Evolutionary conservation across 2,329 filamentous ascomycete species (phyloP).

Genomic region (Cordyceps militaris): DNA sequence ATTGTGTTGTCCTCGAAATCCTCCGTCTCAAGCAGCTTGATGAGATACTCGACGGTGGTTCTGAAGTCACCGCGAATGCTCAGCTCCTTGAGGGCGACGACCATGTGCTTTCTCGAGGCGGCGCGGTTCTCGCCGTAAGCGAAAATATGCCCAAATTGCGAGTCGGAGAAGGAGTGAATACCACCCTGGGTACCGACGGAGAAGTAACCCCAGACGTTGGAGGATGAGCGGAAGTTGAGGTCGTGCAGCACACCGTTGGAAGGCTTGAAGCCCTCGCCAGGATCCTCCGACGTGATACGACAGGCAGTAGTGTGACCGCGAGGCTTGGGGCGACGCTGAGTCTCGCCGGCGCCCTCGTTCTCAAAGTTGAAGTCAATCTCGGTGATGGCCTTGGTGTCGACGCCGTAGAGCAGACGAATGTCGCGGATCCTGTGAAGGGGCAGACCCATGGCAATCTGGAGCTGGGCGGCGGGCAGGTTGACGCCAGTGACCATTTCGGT

Average conservation of each 20-base stretch:
- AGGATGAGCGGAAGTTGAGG: slow-evolving; percentile 96
- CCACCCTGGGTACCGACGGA: slow-evolving; percentile 93
- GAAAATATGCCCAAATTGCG: slow-evolving; percentile 98
- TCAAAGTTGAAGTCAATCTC: slow-evolving; percentile 97
- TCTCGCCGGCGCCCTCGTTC: slow-evolving; percentile 71
- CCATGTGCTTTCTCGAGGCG: slow-evolving; percentile 97
- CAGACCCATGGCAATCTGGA: slow-evolving; percentile 98
- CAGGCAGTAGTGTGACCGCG: slow-evolving; percentile 98
- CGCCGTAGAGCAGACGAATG: slow-evolving; percentile 92
- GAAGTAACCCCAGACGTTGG: slow-evolving; percentile 99
- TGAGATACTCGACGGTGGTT: slow-evolving; percentile 96
- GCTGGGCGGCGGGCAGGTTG: slow-evolving; percentile 91
- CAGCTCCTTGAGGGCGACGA: slow-evolving; percentile 94
- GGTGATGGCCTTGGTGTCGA: slow-evolving; percentile 77
- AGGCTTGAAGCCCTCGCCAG: slow-evolving; percentile 98
- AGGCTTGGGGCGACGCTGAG: slow-evolving; percentile 81
- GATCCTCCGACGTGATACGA: slow-evolving; percentile 98
- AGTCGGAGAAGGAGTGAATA: slow-evolving; percentile 99
- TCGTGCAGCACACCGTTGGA: slow-evolving; percentile 99
- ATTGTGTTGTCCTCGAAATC: slow-evolving; percentile 99
- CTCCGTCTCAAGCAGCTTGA: slow-evolving; percentile 96
- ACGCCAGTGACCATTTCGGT: slow-evolving; percentile 99
- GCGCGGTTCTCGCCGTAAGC: slow-evolving; percentile 97
- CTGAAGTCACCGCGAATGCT: slow-evolving; percentile 99
- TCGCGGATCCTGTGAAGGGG: slow-evolving; percentile 92